phyloP scores from a whole-genome alignment of 768 basidiomycete genomes.

The Exidia glandulosa region DNA sequence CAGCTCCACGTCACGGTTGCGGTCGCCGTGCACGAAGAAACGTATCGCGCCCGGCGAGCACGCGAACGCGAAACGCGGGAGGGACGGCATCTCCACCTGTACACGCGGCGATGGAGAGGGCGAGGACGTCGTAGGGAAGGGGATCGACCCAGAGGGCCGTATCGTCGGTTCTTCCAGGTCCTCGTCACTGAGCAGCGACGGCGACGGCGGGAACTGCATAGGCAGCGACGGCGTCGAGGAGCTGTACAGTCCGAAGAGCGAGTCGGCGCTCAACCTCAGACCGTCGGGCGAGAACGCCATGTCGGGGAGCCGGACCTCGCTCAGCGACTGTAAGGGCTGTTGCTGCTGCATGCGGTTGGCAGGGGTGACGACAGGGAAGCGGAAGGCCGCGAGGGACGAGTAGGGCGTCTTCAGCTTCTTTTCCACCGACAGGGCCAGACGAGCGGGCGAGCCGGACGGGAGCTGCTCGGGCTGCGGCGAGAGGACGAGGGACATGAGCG shows the following conservation, averaged over 20 bases:
- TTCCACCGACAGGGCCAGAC: neutral
- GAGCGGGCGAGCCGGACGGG: neutral
- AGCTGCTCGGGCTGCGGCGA: neutral
- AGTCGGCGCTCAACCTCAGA: neutral
- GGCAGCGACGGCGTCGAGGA: too few species aligned
- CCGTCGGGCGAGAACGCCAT: neutral
- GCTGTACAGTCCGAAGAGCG: neutral
- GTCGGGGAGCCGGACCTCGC: neutral
- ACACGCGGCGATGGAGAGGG: neutral
- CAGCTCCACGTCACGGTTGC: too few species aligned
- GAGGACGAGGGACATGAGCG: neutral
- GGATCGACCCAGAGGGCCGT: too few species aligned
- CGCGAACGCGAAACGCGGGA: neutral
- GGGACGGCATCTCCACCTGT: too few species aligned
- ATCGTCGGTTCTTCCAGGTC: too few species aligned
- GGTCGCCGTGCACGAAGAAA: neutral
- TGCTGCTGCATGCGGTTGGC: neutral
- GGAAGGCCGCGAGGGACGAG: neutral
- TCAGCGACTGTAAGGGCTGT: neutral
- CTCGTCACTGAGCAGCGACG: too few species aligned
- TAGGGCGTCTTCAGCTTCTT: neutral
- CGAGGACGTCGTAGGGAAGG: neutral
- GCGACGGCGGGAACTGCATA: too few species aligned
- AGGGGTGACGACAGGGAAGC: neutral
- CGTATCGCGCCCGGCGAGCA: neutral